These are phyloP conservation scores for Draba incana DNA, from an alignment of 345 rosid genomes.

Conservation along the genomic window DNA sequence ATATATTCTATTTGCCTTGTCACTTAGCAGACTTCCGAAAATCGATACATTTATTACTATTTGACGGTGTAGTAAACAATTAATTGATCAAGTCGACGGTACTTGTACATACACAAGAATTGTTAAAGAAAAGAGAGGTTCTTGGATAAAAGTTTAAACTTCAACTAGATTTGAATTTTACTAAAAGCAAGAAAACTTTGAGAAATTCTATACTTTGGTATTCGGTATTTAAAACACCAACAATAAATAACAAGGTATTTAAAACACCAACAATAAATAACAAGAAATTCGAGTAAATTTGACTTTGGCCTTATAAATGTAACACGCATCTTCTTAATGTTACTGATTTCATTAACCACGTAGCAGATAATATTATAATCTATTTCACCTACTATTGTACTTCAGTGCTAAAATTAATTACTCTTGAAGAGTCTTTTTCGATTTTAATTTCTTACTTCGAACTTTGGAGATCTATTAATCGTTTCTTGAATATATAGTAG, in stretches of 20 bases:
- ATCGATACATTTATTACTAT: slow-evolving; percentile 26
- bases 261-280: slow-evolving; percentile 42
- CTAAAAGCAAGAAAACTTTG: slow-evolving; percentile 47
- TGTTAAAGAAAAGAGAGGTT: slow-evolving; percentile 12
- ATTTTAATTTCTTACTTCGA: slow-evolving; percentile 9
- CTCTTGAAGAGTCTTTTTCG: not conserved
- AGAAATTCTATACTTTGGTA: slow-evolving; percentile 53
- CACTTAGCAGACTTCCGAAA: slow-evolving; percentile 13
- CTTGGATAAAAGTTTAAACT: not conserved
- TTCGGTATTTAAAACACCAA: slow-evolving; percentile 44
- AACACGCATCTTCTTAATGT: slow-evolving; percentile 16
- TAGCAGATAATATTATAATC: slow-evolving; percentile 17
- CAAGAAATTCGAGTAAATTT: slow-evolving; percentile 42
- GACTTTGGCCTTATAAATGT: slow-evolving; percentile 52
- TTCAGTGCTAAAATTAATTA: slow-evolving; percentile 7
- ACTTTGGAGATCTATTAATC: slow-evolving; percentile 22
- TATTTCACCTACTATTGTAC: slow-evolving; percentile 23
- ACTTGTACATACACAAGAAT: slow-evolving; percentile 26
- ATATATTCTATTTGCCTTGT: slow-evolving; percentile 29
- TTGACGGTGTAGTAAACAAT: slow-evolving; percentile 33
- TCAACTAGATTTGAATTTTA: slow-evolving; percentile 29
- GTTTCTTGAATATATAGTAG: too few relatives aligned
- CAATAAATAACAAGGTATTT: slow-evolving; percentile 41
- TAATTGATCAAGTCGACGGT: slow-evolving; percentile 20
- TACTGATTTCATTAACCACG: slow-evolving; percentile 6